Base-by-base conservation (phyloP, 179 eudicot species). In the Beta lomatogona region DNA sequence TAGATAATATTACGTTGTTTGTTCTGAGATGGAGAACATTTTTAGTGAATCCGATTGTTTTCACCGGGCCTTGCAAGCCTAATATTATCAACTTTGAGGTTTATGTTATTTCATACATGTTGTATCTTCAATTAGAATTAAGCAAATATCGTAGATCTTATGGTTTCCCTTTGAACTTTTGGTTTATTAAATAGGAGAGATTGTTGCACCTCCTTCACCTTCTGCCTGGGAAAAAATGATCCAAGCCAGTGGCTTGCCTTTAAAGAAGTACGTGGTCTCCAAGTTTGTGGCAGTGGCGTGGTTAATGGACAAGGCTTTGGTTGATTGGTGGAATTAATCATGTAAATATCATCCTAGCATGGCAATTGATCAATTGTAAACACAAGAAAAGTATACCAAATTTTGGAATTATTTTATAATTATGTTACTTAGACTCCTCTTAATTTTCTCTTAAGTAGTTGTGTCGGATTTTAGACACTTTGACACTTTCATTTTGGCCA, bases 41-140 rank as follows among this genome's bases (percentile, higher is more conserved):
- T 54, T 75, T 89, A 53, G 74, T 89, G 64, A 79, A 78, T 78
- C 94, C 92, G 1, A 76, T 82, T 77, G 85, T 78, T 67, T 91
- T 91, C 53, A 15, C 28, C 1, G 92, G 94, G 46, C 94, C 94
- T n/a, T 91, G 94, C 92, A 84, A 82, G 46, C 82, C 92, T 1
- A 44, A 78, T 11, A 75, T 18, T 59, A 87, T 90, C 60, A 75
- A 82, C 82, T 86, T 91, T 68, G 59, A 80, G 89, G 92, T 89
- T 82, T 71, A 28, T 18, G 18, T 66, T 25, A 64, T 45, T 52
- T 55, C 36, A 58, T 13, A 21, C 9, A 50, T 70, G 28, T 18
- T 1, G n/a, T 72, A 52, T 22, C 13, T 52, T 54, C 58, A 16
- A 7, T 6, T 28, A 41, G 12, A 65, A 15, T 25, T 25, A 25